Base-by-base conservation (phyloP, 305 asterid genomes). In the Fraxinus dipetala region DNA sequence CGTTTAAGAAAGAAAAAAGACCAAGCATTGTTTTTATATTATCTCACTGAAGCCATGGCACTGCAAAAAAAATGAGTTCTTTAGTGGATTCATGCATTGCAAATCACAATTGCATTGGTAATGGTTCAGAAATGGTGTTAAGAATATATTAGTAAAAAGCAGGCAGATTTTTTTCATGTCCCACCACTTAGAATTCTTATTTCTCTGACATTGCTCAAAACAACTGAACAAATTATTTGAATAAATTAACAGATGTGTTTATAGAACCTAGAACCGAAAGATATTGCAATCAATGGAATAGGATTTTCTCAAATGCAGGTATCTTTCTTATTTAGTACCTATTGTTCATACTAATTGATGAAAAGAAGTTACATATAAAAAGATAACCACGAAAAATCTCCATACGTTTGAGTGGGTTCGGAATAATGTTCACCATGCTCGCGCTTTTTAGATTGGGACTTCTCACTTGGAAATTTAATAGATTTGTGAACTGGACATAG, bases 401-500 rank as follows among this genome's bases (percentile, higher is more conserved):
- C 87, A 61, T 92, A 93, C 97, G 7, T 87, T 81, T 83, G 86
- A 85, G 78, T n/a, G 72, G 93, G 34, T 73, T 80, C 38, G 20
- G 84, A 80, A 80, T 76, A 77, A 79, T 82, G 84, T 75, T 83
- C 86, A 81, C 72, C 90, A 77, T 63, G 82, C 48, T 67, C 72
- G 40, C 45, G 85, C 85, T 86, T 90, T 85, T 81, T 81, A 32
- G 90, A 77, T 79, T 82, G 90, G 81, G 89, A 88, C 83, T 85
- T 93, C 78, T 94, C 96, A 32, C 89, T 85, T 78, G 99, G 98
- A 90, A 96, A 94, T 81, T 89, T 91, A 24, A 40, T 48, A 35
- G 96, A 87, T 48, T 80, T 89, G 90, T 96, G 99, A 82, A 10
- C 48, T 77, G 99, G 99, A 86, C 99, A 96, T 59, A 96, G 84